Percentiles rank a stretch among this genome's conserved stretches.
Conservation (phyloP, 192 early-diverging fungal genomes). For the Linnemannia zychae region DNA sequence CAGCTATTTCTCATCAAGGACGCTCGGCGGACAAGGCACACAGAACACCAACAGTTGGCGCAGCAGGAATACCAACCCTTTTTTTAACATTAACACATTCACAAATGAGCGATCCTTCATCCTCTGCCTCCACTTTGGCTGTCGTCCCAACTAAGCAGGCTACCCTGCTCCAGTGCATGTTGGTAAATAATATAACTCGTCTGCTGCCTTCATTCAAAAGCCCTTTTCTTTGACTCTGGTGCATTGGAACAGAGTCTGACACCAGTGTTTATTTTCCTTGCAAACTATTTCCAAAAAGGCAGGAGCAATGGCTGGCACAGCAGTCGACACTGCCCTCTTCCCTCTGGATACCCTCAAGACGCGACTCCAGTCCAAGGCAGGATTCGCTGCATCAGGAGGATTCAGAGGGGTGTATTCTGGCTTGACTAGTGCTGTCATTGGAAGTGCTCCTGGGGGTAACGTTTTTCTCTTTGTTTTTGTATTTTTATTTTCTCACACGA, state of each 20-base stretch:
- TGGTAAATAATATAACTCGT: conserved; percentile 13
- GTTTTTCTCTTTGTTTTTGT: background rate
- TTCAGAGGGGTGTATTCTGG: conserved; percentile 94
- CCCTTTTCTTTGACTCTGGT: background rate
- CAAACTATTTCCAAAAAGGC: conserved; percentile 58
- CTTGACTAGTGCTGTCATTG: conserved; percentile 90
- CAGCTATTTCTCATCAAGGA: background rate
- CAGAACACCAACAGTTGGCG: background rate
- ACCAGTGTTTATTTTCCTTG: background rate
- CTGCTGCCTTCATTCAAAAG: background rate
- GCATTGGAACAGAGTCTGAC: background rate
- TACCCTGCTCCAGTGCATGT: conserved; percentile 42
- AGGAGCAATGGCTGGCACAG: conserved; percentile 91
- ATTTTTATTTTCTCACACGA: background rate
- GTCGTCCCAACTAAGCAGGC: conserved; percentile 39
- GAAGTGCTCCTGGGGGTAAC: conserved; percentile 89
- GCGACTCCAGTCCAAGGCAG: conserved; percentile 87
- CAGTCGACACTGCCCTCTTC: conserved; percentile 94
- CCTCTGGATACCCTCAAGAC: conserved; percentile 99
- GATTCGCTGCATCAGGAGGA: conserved; percentile 88
- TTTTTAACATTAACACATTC: background rate
- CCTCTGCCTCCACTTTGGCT: conserved; percentile 32
- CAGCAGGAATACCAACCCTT: background rate
- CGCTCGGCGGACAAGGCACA: background rate
- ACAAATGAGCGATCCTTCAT: conserved; percentile 45